These are phyloP conservation scores for Trifolium repens DNA, from an alignment of 306 rosid genomes.

Conservation along the genomic window DNA sequence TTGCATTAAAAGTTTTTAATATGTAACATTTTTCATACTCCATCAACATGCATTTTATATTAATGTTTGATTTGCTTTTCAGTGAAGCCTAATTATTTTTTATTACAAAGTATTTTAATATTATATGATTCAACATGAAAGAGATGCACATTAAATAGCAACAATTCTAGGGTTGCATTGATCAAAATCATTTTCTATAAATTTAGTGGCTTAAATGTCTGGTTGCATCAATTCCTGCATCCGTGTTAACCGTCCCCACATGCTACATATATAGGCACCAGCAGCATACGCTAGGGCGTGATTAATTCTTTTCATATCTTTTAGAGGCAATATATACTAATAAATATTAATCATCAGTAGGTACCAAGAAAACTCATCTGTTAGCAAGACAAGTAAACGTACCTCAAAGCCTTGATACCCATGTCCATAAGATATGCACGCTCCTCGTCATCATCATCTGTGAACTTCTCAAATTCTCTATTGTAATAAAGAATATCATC, in stretches of 20 bases:
- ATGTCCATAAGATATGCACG: conserved; percentile 70
- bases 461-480: conserved; percentile 64
- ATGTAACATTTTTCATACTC: conserved; percentile 5
- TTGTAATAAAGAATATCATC: conserved; percentile 78
- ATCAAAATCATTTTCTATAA: neutral
- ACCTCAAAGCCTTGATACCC: conserved; percentile 91
- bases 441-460: conserved; percentile 71
- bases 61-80: neutral
- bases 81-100: neutral
- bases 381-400: conserved; percentile 11
- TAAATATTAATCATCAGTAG: neutral
- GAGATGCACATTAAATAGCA: neutral
- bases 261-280: neutral
- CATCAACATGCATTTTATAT: neutral
- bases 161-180: neutral
- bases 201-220: neutral
- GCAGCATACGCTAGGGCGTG: neutral
- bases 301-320: neutral
- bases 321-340: neutral
- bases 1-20: neutral
- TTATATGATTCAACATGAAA: neutral
- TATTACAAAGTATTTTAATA: neutral
- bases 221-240: neutral
- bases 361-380: neutral
- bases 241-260: neutral